Evolutionary conservation across 2,329 filamentous ascomycete species (phyloP), one percentile per base, ranked within the genome.

Genomic region (Pseudogymnoascus sp.): DNA sequence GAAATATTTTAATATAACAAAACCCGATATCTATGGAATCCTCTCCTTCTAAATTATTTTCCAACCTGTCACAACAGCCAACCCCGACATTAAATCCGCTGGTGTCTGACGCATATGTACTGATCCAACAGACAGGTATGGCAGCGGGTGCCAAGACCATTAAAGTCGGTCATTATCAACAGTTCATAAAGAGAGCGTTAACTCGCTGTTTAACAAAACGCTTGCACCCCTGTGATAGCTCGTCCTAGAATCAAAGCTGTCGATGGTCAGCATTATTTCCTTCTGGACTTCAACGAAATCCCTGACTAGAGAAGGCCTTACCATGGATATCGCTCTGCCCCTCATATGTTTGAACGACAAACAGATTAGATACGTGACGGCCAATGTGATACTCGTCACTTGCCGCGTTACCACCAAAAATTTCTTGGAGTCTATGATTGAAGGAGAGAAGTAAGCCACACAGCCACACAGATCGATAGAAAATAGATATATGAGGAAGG

Each of bases 281-380:
- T 84, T 42, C 18, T 7, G 10, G 1, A 25, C 39, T 15, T 21
- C 3, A n/a, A 42, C 13, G 39, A 9, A 21, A 21, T 21, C 21
- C 21, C 8, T 21, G n/a, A 4, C 5, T 18, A 2, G 15, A 40
- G 37, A 40, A 40, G 37, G 7, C 10, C 37, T 21, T 40, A 40
- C 37, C 76, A 75, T 97, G 93, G 73, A 97, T 97, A 76, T 97
- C 94, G 72, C 92, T 97, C 77, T 97, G 94, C 15, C 94, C 94
- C 77, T 99, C 94, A 69, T 99, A 99, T 1, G 93, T 97, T 78
- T 97, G 93, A 61, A 93, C 95, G 60, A 99, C 93, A 74, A 95
- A 99, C 66, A 99, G 75, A 74, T 99, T 99, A 62, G 93, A 88
- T 63, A 97, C 94, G 78, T 97, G 94, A 65, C 94, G 85, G 12